Base-by-base conservation (phyloP, 208 protist genomes). In the Acanthamoeba healyi region DNA sequence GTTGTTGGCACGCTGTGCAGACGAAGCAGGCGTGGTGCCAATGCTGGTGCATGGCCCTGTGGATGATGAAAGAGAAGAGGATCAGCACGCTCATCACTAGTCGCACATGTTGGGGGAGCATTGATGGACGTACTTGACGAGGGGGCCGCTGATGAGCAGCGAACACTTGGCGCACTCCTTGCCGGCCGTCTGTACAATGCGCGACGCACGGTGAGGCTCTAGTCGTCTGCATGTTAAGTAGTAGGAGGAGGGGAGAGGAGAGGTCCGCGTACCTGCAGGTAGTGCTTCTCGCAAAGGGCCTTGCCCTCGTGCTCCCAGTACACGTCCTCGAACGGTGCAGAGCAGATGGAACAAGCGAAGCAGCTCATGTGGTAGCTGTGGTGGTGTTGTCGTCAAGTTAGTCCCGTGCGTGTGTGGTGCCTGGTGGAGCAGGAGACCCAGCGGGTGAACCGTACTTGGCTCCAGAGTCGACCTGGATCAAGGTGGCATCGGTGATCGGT, bases 21-120 rank as follows among this genome's bases (percentile, higher is more conserved):
- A 81, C 51, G 51, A 93, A 93, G 63, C 88, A 93, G 34, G 58
- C 15, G 32, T n/a, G 26, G 26, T 93, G 88, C 88, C 88, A 93
- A 19, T 81, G 10, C 14, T 93, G 10, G 19, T 81, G 46, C 88
- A 93, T 93, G 6, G 88, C 88, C 51, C 65, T 93, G 19, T 44
- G 40, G 14, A 34, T 90, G 51, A 65, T 7, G 32, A 54, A 1
- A 91, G 32, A 22, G 51, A 91, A 61, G 54, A 5, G 15, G 10
- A 54, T 54, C 49, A 54, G 49, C 49, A 54, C n/a, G n/a, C n/a
- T n/a, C n/a, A n/a, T n/a, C n/a, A n/a, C n/a, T n/a, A n/a, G n/a
- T n/a, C n/a, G n/a, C n/a, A n/a, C n/a, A n/a, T 36, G 19, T 63
- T 3, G 14, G 32, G 26, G n/a, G 24, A 4, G 44, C 10, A 19